phyloP scores from a whole-genome alignment of 345 rosid genomes.

The Sisymbrium altissimum region DNA sequence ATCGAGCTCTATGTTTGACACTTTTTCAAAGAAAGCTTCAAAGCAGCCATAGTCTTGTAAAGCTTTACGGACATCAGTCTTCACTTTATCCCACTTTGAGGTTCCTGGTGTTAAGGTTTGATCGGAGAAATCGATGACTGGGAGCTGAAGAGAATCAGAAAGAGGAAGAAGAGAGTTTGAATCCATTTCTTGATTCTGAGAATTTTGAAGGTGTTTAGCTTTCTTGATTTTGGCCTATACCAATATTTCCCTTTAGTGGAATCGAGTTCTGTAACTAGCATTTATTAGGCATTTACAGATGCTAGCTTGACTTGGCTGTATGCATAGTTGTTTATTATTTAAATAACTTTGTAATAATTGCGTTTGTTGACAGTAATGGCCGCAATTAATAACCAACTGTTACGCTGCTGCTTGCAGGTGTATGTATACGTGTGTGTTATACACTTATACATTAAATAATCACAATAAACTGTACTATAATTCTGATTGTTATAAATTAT shows the following conservation, averaged over 20 bases:
- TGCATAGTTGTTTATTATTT: background rate
- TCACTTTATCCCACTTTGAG: conserved; percentile 27
- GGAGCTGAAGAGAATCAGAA: background rate
- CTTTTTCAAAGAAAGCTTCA: conserved; percentile 18
- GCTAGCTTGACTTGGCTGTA: background rate
- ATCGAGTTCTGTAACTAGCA: background rate
- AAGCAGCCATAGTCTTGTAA: conserved; percentile 32
- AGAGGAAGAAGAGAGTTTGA: conserved; percentile 15
- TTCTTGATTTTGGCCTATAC: background rate
- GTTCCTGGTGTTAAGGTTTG: conserved; percentile 26
- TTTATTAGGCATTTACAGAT: background rate
- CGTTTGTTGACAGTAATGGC: background rate
- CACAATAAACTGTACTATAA: no score
- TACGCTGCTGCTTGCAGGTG: background rate
- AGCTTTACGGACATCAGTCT: conserved; percentile 28
- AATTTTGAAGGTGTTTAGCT: background rate
- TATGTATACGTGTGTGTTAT: background rate
- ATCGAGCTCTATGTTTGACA: conserved; percentile 14
- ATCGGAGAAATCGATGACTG: conserved; percentile 12
- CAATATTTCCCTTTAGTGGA: background rate
- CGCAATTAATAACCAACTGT: background rate
- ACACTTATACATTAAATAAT: background rate
- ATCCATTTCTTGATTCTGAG: conserved; percentile 21
- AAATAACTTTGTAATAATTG: background rate
- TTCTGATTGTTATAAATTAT: no score